These are phyloP conservation scores for Solanum stenotomum DNA, from an alignment of 257 asterid genomes.

Conservation along the genomic window DNA sequence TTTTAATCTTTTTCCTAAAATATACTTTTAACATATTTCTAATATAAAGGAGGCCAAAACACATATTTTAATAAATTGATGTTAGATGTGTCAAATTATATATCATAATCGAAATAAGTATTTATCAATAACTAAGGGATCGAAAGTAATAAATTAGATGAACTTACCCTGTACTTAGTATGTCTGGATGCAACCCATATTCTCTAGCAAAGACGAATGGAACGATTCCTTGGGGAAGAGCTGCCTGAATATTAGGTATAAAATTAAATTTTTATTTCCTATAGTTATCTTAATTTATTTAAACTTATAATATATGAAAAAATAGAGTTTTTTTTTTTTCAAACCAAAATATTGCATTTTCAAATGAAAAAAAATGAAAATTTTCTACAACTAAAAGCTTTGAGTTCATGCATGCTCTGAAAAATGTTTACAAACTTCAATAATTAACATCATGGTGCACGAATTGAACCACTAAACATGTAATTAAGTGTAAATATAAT, in stretches of 20 bases:
- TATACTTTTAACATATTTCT: no score
- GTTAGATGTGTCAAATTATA: neutral
- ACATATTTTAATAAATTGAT: neutral
- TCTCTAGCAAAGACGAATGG: slow-evolving; percentile 69
- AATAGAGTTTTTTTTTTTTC: neutral
- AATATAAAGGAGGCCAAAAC: neutral
- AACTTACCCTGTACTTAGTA: slow-evolving; percentile 58
- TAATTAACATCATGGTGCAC: neutral
- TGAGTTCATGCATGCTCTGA: neutral
- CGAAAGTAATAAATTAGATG: neutral
- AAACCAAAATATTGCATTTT: neutral
- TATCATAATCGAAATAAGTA: neutral
- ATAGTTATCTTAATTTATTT: no score
- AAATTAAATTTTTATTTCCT: neutral
- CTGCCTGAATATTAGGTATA: slow-evolving; percentile 33
- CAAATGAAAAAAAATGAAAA: neutral
- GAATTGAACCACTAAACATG: neutral
- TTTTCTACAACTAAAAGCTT: neutral
- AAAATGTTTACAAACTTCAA: neutral
- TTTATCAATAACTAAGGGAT: neutral
- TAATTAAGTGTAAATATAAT: neutral
- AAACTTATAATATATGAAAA: no score
- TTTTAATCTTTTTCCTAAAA: no score
- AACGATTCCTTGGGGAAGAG: slow-evolving; percentile 61
- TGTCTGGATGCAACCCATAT: slow-evolving; percentile 54